Evolutionary conservation across 2,329 filamentous ascomycete species (phyloP), one percentile per base, ranked within the genome.

Genomic region (Penicillium glabrum): DNA sequence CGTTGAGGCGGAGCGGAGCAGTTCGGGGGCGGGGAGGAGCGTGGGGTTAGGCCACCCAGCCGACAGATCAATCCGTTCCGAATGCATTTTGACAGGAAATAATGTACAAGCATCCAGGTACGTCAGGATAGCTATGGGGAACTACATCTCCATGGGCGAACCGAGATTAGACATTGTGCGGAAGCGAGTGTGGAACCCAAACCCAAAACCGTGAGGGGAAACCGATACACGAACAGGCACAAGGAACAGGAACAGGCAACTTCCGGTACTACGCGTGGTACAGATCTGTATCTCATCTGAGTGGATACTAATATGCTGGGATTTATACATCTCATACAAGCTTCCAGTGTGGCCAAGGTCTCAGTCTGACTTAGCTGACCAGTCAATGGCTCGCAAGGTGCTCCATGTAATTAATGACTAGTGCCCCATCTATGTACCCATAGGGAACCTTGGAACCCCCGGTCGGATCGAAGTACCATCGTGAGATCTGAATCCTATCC

Each of bases 21-120:
- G 80, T 14, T 86, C 78, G 5, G 79, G 71, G 2, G 83, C 82
- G 7, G 91, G 90, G 10, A 96, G 81, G 7, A 95, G 82, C 27
- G 77, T 73, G 37, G 80, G 74, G 68, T 80, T 78, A 3, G 81
- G 81, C 75, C 76, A 79, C 26, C 79, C 79, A 53, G 70, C 69
- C 52, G 75, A 70, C 14, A 81, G 72, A 65, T 81, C 74, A 52
- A 81, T 78, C 52, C 59, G 54, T 6, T 62, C 54, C 26, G 41
- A 37, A 26, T 50, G 55, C 27, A 54, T 31, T n/a, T 23, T 23
- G 47, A 27, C 24, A 29, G 47, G n/a, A 16, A 19, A 48, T 48
- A 19, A 29, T 26, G 24, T 27, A 13, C 19, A 23, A 23, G 19
- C 2, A 39, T 41, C 10, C 23, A 41, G 23, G 14, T 16, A 16